Evolutionary conservation across 129 eudicot species (phyloP).

Genomic region (carrot (Daucus carota)): DNA sequence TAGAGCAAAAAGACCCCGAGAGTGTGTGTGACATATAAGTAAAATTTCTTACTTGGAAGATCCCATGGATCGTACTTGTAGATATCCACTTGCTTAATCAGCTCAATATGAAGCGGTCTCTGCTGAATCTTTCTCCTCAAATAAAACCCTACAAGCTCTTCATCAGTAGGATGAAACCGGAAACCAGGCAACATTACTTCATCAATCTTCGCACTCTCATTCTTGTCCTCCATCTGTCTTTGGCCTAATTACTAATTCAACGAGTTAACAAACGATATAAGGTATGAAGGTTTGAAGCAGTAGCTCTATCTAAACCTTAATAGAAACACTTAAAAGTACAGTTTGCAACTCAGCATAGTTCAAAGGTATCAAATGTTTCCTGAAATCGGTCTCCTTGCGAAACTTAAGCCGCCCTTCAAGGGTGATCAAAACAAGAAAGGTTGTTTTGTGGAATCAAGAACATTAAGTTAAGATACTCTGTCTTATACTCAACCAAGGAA

Average conservation of each 20-base stretch:
- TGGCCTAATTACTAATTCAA: neutral
- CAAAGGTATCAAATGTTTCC: conserved; percentile 7
- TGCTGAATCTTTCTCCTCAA: conserved; percentile 65
- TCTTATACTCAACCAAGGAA: conserved; percentile 20
- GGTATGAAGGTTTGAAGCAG: neutral
- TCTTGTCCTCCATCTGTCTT: conserved; percentile 51
- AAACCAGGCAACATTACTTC: conserved; percentile 87
- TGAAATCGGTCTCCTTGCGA: conserved; percentile 1
- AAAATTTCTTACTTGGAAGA: conserved; percentile 70
- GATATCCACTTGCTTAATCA: conserved; percentile 79
- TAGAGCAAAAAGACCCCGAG: neutral
- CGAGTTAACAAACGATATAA: neutral
- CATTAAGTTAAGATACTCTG: conserved; percentile 17
- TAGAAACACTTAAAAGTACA: neutral
- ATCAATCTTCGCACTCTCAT: conserved; percentile 52
- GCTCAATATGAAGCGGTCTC: conserved; percentile 54
- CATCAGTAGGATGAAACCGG: conserved; percentile 90
- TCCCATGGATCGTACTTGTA: conserved; percentile 94
- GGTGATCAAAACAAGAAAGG: neutral
- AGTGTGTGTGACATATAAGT: neutral
- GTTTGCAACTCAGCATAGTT: neutral
- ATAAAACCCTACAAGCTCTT: conserved; percentile 89
- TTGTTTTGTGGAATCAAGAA: conserved; percentile 8
- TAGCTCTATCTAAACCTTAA: neutral
- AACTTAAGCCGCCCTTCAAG: conserved; percentile 8